Evolutionary conservation across 352 stramenopile genomes (phyloP), one percentile per base, ranked within the genome.

Genomic region (Pythium sp.): DNA sequence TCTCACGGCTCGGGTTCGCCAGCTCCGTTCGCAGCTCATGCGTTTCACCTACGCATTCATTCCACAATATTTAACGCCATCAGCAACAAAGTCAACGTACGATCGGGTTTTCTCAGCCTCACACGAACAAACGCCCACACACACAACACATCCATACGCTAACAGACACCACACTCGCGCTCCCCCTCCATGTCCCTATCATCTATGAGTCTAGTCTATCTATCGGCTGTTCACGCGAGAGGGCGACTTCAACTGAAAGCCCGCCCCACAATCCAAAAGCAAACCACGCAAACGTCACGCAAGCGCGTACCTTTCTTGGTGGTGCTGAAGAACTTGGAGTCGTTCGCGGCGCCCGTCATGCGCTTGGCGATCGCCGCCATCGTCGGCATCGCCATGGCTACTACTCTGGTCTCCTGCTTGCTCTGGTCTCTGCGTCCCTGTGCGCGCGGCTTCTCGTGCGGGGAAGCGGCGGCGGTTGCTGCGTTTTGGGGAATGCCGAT

Each of bases 251-350:
- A 51, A 12, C 43, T 24, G 43, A 24, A 51, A 51, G 18, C 43
- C 43, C 43, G 6, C 43, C 0, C 18, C 43, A 8, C 28, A 43
- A 36, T 60, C 28, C 28, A 7, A 18, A 54, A 43, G 8, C 8
- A 38, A 47, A 11, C 18, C 32, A 67, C 6, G 26, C n/a, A 24
- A 15, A 30, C 9, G 5, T 1, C 51, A 58, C 18, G 46, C 6
- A 20, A 12, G 6, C 11, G 28, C 24, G 34, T 46, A 81, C 84
- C 97, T 84, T 99, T 99, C 82, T 99, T 99, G 43, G 97, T 98
- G 46, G 97, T 99, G 68, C 95, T 99, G 77, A 99, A 99, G 86
- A 99, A 99, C 67, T 98, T 97, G 75, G 90, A 98, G 82, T 99
- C 97, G 69, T 97, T 98, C 28, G 95, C 93, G 53, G 91, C 93